These are phyloP conservation scores for Symmetrospora coprosmae DNA, from an alignment of 768 basidiomycete genomes.

Conservation along the genomic window DNA sequence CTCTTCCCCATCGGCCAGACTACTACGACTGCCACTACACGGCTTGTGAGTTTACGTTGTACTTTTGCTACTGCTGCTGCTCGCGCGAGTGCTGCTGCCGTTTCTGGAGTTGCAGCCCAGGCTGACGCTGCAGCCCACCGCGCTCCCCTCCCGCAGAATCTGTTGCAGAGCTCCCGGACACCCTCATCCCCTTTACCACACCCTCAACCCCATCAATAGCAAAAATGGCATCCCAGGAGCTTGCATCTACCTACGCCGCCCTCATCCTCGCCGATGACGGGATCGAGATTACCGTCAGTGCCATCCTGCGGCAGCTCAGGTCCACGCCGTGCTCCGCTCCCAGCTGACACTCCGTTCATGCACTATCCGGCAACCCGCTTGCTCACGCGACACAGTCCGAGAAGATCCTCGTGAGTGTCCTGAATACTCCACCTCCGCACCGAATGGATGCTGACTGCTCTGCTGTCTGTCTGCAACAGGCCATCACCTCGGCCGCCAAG, in stretches of 20 bases:
- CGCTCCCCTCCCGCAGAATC: not conserved
- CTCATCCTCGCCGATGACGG: slow-evolving; percentile 97
- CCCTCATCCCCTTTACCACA: not conserved
- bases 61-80: not conserved
- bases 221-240: slow-evolving; percentile 50
- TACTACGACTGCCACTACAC: not conserved
- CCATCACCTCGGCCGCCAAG: slow-evolving; percentile 68
- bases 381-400: slow-evolving; percentile 53
- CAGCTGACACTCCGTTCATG: not conserved
- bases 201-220: not conserved
- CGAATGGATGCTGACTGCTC: not conserved
- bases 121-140: no score
- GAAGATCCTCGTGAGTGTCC: slow-evolving; percentile 56
- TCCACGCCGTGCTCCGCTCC: no score
- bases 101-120: no score
- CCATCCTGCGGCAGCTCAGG: no score
- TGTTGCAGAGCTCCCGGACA: slow-evolving; percentile 10
- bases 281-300: slow-evolving; percentile 89
- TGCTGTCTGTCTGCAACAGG: not conserved
- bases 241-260: slow-evolving; percentile 88
- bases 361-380: not conserved
- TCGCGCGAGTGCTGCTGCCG: not conserved
- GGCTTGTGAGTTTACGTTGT: not conserved
- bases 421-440: no score
- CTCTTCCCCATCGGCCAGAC: no score